phyloP scores from a whole-genome alignment of 2,329 filamentous ascomycete genomes.

The Chaetothyriales sp. region DNA sequence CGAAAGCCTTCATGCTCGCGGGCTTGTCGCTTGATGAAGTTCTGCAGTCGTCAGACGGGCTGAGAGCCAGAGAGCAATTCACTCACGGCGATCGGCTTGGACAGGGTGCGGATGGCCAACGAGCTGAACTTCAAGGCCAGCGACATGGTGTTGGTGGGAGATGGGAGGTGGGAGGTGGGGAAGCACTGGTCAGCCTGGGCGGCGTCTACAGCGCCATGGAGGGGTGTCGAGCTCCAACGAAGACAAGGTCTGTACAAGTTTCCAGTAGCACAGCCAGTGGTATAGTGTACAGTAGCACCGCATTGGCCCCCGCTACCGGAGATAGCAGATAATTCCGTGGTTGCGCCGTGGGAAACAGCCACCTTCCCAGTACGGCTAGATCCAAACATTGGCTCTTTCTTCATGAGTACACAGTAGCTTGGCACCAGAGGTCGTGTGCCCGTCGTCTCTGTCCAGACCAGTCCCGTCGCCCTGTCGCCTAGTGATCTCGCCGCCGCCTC shows the following conservation, averaged over 20 bases:
- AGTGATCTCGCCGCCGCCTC: neutral
- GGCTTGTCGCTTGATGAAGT: constrained; percentile 51
- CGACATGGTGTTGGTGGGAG: constrained; percentile 11
- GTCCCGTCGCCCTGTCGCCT: neutral
- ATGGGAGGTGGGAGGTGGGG: no score
- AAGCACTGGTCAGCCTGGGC: neutral
- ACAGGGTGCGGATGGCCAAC: constrained; percentile 47
- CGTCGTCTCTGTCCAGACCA: neutral
- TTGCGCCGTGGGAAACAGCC: neutral
- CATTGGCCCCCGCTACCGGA: neutral
- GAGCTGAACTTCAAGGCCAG: constrained; percentile 52
- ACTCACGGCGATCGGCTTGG: constrained; percentile 54
- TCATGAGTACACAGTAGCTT: neutral
- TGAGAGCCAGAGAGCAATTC: constrained; percentile 18
- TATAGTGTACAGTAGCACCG: neutral
- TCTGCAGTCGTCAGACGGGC: constrained; percentile 29
- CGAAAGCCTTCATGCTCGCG: constrained; percentile 54
- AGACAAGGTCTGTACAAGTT: no score
- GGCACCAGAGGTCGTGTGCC: neutral
- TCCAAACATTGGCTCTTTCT: neutral
- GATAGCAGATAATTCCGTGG: neutral
- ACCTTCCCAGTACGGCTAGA: neutral
- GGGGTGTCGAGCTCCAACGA: neutral
- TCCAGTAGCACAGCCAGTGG: no score
- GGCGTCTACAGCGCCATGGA: neutral